A percentile compares a stretch with the other conserved stretches of the same genome.
Evolutionary conservation across 768 basidiomycete genomes (phyloP).

Genomic region (Trametes gibbosa): DNA sequence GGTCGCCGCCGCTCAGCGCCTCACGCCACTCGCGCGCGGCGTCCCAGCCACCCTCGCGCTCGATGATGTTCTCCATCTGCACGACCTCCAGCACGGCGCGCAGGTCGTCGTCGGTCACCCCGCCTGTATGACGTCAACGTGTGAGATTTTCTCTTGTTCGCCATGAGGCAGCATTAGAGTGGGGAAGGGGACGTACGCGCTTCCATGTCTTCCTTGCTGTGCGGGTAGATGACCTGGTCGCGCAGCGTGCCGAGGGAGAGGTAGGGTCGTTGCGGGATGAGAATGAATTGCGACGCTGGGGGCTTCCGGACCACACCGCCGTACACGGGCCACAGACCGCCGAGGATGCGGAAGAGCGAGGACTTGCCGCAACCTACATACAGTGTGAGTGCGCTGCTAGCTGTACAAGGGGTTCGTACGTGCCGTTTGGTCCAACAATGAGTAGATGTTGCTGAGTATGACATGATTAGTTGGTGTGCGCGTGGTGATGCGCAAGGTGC

Average conservation of each 20-base stretch:
- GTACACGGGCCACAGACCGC: slow-evolving; percentile 92
- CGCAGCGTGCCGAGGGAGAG: slow-evolving; percentile 90
- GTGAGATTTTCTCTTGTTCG: not conserved
- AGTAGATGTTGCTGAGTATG: slow-evolving; percentile 75
- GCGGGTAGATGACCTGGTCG: slow-evolving; percentile 96
- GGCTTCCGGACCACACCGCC: slow-evolving; percentile 89
- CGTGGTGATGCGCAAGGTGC: not conserved
- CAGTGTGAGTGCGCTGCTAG: not conserved
- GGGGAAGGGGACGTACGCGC: slow-evolving; percentile 48
- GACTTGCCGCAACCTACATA: slow-evolving; percentile 78
- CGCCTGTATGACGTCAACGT: slow-evolving; percentile 39
- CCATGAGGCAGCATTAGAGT: not conserved
- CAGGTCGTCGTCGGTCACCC: slow-evolving; percentile 73
- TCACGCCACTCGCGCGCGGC: slow-evolving; percentile 90
- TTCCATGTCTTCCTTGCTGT: slow-evolving; percentile 78
- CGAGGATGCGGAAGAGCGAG: slow-evolving; percentile 91
- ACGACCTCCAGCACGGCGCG: slow-evolving; percentile 70
- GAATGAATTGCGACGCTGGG: slow-evolving; percentile 80
- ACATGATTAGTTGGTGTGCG: not conserved
- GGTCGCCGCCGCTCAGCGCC: slow-evolving; percentile 89
- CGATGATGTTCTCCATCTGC: slow-evolving; percentile 82
- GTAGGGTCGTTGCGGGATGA: slow-evolving; percentile 96
- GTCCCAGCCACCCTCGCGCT: slow-evolving; percentile 97
- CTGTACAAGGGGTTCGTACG: not conserved
- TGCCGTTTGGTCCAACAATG: slow-evolving; percentile 93